Base-by-base conservation (phyloP, 2,329 filamentous ascomycete genomes). In the Neofusicoccum laricinum region DNA sequence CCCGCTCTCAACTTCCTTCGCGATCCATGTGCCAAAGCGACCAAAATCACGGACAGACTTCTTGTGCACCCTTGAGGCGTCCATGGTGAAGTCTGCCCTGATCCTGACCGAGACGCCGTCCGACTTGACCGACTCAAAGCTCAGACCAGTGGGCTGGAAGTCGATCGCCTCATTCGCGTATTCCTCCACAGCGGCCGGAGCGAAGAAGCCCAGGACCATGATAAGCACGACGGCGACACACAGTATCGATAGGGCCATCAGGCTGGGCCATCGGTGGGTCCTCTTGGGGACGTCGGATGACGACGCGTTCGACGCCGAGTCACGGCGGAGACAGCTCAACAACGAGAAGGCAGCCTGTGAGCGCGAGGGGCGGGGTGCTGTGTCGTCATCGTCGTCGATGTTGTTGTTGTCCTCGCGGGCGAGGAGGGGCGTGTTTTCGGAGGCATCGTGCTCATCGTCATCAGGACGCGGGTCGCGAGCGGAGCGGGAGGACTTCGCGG, bases 111-210 rank as follows among this genome's bases (percentile, higher is more conserved):
- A 86, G 8, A 97, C 86, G 12, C 95, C 94, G 65, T 88, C 84
- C 7, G 86, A 73, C 0, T 92, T 97, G 68, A 97, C 90, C 2
- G 90, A 92, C 71, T 95, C 90, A 66, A 99, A 88, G 1, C 93
- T 92, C 19, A 99, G 79, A 69, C 89, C 90, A 5, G 90, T 93
- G 1, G 95, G 92, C 72, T 93, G 87, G 68, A 99, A 86, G 17
- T 94, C 87, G 25, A 89, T 84, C 2, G 93, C 92, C 75, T 93
- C 84, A 77, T 94, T 90, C 55, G 90, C 91, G 77, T 99, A 99
- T 73, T 92, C 86, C 77, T 96, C 88, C 11, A 96, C 86, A 7
- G 89, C 86, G 15, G 90, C 88, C 1, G 94, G 93, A 0, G 90
- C 86, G 62, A 96, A 85, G 78, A 97, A 97, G 15, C 88, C 92